Conservation (phyloP, 306 rosid species). For the Medicago ruthenica region DNA sequence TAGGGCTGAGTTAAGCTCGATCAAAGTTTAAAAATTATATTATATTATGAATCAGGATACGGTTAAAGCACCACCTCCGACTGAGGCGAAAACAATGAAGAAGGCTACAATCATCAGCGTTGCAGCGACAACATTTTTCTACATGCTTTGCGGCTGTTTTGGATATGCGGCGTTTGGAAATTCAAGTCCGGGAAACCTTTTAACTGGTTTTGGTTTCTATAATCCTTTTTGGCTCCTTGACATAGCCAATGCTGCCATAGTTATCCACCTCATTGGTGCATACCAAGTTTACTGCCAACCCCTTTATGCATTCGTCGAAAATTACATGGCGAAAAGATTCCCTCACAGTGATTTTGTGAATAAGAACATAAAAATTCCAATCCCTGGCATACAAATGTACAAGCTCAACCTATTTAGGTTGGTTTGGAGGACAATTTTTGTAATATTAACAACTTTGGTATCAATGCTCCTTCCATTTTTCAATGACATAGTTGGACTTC, state of each 20-base stretch:
- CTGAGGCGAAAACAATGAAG: slow-evolving; percentile 79
- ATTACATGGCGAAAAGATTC: slow-evolving; percentile 39
- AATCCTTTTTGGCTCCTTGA: slow-evolving; percentile 82
- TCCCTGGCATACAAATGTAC: slow-evolving; percentile 44
- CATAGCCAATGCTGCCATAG: slow-evolving; percentile 83
- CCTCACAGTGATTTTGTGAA: slow-evolving; percentile 59
- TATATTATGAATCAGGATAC: slow-evolving; percentile 61
- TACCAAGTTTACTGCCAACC: slow-evolving; percentile 84
- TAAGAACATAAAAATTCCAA: slow-evolving; percentile 45
- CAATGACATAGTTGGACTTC: slow-evolving; percentile 71
- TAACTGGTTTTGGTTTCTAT: slow-evolving; percentile 76
- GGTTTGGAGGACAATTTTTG: slow-evolving; percentile 74
- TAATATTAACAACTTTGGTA: slow-evolving; percentile 54
- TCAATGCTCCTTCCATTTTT: slow-evolving; percentile 83
- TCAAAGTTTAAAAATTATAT: neutral
- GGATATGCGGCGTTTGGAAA: slow-evolving; percentile 86
- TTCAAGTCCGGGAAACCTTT: slow-evolving; percentile 73
- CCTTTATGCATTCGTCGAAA: slow-evolving; percentile 73
- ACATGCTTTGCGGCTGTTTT: slow-evolving; percentile 84
- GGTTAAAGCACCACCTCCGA: slow-evolving; percentile 69
- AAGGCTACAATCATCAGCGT: slow-evolving; percentile 64
- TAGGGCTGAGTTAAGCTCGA: neutral
- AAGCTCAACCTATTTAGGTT: slow-evolving; percentile 66
- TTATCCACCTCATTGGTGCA: slow-evolving; percentile 83
- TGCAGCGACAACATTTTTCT: slow-evolving; percentile 65